These are phyloP conservation scores for Heritiera littoralis DNA, from an alignment of 345 rosid genomes.

Conservation along the genomic window DNA sequence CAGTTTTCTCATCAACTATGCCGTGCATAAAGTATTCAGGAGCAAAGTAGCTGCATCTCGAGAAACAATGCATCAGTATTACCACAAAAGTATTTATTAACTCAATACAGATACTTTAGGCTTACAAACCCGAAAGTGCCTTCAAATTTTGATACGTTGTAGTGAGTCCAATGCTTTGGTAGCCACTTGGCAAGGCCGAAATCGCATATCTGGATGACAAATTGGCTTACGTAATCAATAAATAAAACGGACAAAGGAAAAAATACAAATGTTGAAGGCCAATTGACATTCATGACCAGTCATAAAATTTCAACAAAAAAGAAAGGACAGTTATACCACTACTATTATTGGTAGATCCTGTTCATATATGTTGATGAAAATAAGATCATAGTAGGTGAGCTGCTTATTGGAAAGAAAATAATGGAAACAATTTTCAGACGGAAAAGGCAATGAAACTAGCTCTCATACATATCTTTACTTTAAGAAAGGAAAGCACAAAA, in stretches of 20 bases:
- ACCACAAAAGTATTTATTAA: background rate
- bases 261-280: background rate
- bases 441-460: background rate
- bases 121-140: conserved; percentile 89
- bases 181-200: conserved; percentile 97
- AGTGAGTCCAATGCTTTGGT: conserved; percentile 79
- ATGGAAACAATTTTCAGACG: background rate
- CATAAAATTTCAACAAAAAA: background rate
- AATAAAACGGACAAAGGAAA: background rate
- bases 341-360: background rate
- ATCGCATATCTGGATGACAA: conserved; percentile 69
- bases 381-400: background rate
- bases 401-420: background rate
- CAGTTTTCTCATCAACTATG: conserved; percentile 90
- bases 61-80: background rate
- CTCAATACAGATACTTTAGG: conserved; percentile 5
- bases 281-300: background rate
- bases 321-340: background rate
- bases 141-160: conserved; percentile 82
- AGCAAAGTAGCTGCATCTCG: conserved; percentile 72
- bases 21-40: conserved; percentile 97
- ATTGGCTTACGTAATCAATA: conserved; percentile 19
- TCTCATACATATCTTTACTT: conserved; percentile 2
- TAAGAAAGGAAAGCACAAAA: background rate
- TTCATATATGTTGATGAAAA: background rate